Conservation (phyloP, 23 red algal genomes). For the Gracilaria caudata region DNA sequence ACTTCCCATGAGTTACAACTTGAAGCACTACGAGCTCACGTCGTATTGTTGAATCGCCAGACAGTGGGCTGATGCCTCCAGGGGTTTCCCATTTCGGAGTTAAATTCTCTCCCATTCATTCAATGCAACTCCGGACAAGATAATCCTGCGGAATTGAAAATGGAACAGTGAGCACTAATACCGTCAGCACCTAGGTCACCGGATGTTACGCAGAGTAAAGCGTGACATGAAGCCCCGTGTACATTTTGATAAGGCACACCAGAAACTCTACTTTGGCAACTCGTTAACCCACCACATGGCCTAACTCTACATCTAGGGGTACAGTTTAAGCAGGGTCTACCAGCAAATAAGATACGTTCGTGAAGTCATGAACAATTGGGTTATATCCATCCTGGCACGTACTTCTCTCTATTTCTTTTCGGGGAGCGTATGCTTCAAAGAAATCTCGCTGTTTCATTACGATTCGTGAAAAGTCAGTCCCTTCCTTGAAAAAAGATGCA, state of each 20-base stretch:
- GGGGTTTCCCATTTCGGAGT: neutral
- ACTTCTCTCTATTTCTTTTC: neutral
- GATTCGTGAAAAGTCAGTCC: neutral
- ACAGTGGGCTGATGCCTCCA: neutral
- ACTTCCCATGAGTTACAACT: neutral
- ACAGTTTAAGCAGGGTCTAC: neutral
- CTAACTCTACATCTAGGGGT: neutral
- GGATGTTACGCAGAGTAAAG: neutral
- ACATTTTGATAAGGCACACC: neutral
- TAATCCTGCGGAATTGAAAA: slow-evolving; percentile 32
- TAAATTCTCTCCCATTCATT: neutral
- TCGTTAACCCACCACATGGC: neutral
- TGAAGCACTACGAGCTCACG: neutral
- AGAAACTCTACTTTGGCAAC: neutral
- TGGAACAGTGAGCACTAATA: neutral
- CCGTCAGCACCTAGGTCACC: neutral
- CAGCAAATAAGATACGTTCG: slow-evolving; percentile 63
- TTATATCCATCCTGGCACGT: slow-evolving; percentile 76
- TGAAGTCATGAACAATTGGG: slow-evolving; percentile 79
- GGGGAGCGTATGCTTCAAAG: slow-evolving; percentile 29
- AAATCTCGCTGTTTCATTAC: slow-evolving; percentile 63
- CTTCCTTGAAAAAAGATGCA: neutral
- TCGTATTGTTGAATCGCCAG: neutral
- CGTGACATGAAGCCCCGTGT: neutral
- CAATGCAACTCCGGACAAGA: slow-evolving; percentile 26